phyloP scores from a whole-genome alignment of 2,329 filamentous ascomycete species.

The Hypoxylon sp. region DNA sequence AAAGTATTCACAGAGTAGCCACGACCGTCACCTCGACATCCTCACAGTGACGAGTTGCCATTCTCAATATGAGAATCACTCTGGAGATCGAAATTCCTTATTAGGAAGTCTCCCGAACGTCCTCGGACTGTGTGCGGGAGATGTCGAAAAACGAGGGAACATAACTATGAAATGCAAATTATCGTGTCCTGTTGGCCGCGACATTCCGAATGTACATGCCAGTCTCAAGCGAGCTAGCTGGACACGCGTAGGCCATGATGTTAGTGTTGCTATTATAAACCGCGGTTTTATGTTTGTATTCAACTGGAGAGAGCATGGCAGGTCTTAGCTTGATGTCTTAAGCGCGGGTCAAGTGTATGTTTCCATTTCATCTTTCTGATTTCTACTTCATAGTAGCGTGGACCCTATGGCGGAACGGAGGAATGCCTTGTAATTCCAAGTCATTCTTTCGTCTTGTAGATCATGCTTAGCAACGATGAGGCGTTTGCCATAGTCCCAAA shows the following conservation, averaged over 20 bases:
- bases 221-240: not conserved
- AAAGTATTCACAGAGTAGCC: conserved; percentile 73
- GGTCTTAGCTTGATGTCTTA: conserved; percentile 41
- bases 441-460: conserved; percentile 45
- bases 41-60: conserved; percentile 74
- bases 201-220: conserved; percentile 12
- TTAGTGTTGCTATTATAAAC: conserved; percentile 2
- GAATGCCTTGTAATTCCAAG: conserved; percentile 51
- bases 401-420: conserved; percentile 18
- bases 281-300: not conserved
- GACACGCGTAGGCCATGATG: not conserved
- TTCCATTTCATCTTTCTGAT: not conserved
- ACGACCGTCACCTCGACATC: conserved; percentile 70
- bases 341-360: conserved; percentile 10
- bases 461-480: conserved; percentile 3
- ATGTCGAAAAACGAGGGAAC: conserved; percentile 74
- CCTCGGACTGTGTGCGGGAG: conserved; percentile 64
- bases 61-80: conserved; percentile 64
- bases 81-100: conserved; percentile 71
- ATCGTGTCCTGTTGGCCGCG: not conserved
- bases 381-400: not conserved
- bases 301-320: conserved; percentile 21
- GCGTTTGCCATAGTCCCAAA: conserved; percentile 20
- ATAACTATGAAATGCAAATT: conserved; percentile 27
- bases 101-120: conserved; percentile 73